Evolutionary conservation across 129 eudicot species (phyloP).

Genomic region (Flaveria trinervia): DNA sequence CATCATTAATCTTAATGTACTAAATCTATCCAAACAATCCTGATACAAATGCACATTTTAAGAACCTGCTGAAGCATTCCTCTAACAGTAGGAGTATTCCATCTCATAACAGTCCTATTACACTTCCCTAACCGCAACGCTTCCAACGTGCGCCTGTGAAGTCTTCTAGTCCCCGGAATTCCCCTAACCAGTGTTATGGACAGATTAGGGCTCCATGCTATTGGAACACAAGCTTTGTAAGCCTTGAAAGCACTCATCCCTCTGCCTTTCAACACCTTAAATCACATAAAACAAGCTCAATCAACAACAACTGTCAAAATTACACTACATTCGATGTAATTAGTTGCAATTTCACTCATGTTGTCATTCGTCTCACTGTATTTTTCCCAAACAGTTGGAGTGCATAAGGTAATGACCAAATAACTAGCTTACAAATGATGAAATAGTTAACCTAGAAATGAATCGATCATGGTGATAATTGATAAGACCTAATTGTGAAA

Average conservation of each 20-base stretch:
- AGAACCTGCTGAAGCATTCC: slow-evolving; percentile 97
- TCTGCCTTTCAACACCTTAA: slow-evolving; percentile 30
- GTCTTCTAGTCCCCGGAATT: slow-evolving; percentile 84
- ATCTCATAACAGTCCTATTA: slow-evolving; percentile 77
- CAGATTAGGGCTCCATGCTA: slow-evolving; percentile 75
- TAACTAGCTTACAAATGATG: background rate
- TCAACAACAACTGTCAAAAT: background rate
- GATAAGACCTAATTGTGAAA: background rate
- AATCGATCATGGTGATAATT: background rate
- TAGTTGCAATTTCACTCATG: background rate
- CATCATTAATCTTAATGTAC: slow-evolving; percentile 15
- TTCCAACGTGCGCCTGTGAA: slow-evolving; percentile 84
- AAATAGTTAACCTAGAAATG: background rate
- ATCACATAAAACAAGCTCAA: slow-evolving; percentile 13
- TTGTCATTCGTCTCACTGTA: background rate
- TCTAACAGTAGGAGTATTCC: slow-evolving; percentile 90
- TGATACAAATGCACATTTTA: slow-evolving; percentile 9
- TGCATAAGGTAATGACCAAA: background rate
- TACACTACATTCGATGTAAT: background rate
- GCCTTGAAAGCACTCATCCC: slow-evolving; percentile 89
- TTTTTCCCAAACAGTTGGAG: background rate
- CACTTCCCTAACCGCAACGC: slow-evolving; percentile 78
- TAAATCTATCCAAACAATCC: background rate
- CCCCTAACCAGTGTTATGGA: slow-evolving; percentile 91
- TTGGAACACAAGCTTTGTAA: slow-evolving; percentile 80